Base-by-base conservation (phyloP, 2,329 filamentous ascomycete genomes). In the Shiraia sp. region DNA sequence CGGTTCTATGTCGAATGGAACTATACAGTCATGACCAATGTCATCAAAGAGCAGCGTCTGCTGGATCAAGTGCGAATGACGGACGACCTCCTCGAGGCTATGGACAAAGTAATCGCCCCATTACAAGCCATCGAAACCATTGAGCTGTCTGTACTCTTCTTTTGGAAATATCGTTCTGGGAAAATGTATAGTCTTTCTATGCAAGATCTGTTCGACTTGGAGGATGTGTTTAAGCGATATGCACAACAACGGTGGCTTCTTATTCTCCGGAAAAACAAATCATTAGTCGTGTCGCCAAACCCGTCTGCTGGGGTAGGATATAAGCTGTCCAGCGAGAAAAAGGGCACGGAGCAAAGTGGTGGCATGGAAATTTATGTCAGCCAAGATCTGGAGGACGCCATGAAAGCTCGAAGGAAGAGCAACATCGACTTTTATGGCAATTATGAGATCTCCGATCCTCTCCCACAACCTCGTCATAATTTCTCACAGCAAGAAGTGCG, bases 1-100 rank as follows among this genome's bases (percentile, higher is more conserved):
- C 51, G 62, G 3, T 62, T 69, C 40, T 69, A 67, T 37, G 57
- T 68, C 1, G 63, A 68, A 37, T 69, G 64, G 64, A 63, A 67
- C 25, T 68, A 65, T 45, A 59, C 54, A 6, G 48, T 58, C 25
- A 49, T 53, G 15, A 58, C 52, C 23, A 51, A 55, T 10, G 57
- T 55, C 7, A 34, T 33, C 10, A 46, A 49, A 27, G 38, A 45
- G 23, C 31, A 42, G 17, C 42, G 52, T 2, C 49, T 63, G 3
- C 46, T 53, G 12, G 63, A 68, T 31, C 63, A 68, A 36, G 48
- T 63, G 9, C 45, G 51, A 8, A 66, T 68, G 59, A 59, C 60
- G 5, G 51, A 57, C 15, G 55, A 63, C 16, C 58, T 69, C 1
- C 49, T 63, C 15, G 46, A 59, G 17, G 53, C 62, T 32, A 65